Conservation (phyloP, 2,329 filamentous ascomycete species). For the Nemania sp. region DNA sequence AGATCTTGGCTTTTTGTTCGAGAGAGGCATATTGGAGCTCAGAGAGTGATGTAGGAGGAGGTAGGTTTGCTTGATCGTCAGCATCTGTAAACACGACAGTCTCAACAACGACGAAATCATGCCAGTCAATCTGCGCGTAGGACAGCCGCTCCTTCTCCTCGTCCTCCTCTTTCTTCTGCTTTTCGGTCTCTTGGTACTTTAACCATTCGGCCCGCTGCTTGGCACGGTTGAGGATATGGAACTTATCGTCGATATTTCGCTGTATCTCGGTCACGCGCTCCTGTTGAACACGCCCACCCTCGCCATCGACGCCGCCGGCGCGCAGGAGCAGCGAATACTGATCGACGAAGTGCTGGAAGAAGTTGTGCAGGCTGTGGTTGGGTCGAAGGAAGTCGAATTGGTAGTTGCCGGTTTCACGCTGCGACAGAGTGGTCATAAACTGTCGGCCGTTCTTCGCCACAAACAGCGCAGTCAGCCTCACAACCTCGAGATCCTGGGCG, state of each 20-base stretch:
- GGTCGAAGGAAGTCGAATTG: slow-evolving; percentile 96
- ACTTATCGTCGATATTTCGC: slow-evolving; percentile 77
- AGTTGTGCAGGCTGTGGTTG: slow-evolving; percentile 94
- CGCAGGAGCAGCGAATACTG: slow-evolving; percentile 85
- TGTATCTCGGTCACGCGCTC: slow-evolving; percentile 73
- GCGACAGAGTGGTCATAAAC: slow-evolving; percentile 87
- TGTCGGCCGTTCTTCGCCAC: slow-evolving; percentile 90
- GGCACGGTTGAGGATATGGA: slow-evolving; percentile 76
- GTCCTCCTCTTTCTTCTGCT: slow-evolving; percentile 85
- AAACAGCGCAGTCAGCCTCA: slow-evolving; percentile 81
- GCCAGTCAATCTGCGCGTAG: slow-evolving; percentile 93
- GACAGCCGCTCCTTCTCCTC: slow-evolving; percentile 76
- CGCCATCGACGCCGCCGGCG: slow-evolving; percentile 67
- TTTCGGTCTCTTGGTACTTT: slow-evolving; percentile 81
- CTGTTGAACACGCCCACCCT: slow-evolving; percentile 69
- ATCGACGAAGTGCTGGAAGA: slow-evolving; percentile 89
- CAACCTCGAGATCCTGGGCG: slow-evolving; percentile 81
- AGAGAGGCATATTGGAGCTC: slow-evolving; percentile 93
- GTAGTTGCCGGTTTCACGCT: slow-evolving; percentile 85
- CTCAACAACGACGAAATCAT: slow-evolving; percentile 94
- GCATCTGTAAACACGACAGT: slow-evolving; percentile 89
- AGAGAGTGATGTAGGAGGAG: slow-evolving; percentile 83
- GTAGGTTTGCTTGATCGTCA: slow-evolving; percentile 84
- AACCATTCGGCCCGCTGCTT: slow-evolving; percentile 86
- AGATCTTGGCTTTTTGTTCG: slow-evolving; percentile 91